A percentile compares a stretch with the other conserved stretches of the same genome.
Conservation (phyloP, 352 stramenopile genomes). For the Phytophthora pinifolia region DNA sequence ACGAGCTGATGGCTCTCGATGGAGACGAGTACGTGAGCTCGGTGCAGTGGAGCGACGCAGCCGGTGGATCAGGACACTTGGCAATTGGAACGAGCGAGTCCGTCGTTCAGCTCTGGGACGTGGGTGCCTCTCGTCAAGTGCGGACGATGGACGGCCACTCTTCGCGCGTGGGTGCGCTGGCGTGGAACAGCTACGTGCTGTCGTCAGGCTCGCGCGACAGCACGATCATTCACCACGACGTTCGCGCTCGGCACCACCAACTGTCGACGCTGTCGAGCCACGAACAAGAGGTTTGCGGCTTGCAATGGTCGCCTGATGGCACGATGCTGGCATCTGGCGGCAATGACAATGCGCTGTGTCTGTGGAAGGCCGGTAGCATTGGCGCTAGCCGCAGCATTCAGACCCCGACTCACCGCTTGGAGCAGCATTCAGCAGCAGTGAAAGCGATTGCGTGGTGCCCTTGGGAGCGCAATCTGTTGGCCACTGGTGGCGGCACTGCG, state of each 20-base stretch:
- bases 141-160: slow-evolving; percentile 93
- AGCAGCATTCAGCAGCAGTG: slow-evolving; percentile 96
- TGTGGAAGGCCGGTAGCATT: slow-evolving; percentile 95
- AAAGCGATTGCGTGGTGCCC: slow-evolving; percentile 99
- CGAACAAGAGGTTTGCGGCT: slow-evolving; percentile 97
- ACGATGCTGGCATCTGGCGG: slow-evolving; percentile 94
- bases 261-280: slow-evolving; percentile 93
- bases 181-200: slow-evolving; percentile 95
- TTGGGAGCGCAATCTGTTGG: slow-evolving; percentile 96
- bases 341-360: slow-evolving; percentile 97
- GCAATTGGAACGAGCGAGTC: slow-evolving; percentile 95
- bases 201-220: slow-evolving; percentile 94
- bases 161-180: slow-evolving; percentile 92
- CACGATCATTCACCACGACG: slow-evolving; percentile 90
- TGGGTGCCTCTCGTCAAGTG: slow-evolving; percentile 90
- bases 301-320: slow-evolving; percentile 97
- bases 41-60: slow-evolving; percentile 93
- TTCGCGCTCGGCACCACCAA: slow-evolving; percentile 76
- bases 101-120: slow-evolving; percentile 97
- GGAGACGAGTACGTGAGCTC: slow-evolving; percentile 96
- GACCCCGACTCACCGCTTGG: slow-evolving; percentile 82
- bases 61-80: slow-evolving; percentile 79
- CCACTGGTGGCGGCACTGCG: slow-evolving; percentile 96
- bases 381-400: slow-evolving; percentile 55
- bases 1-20: slow-evolving; percentile 92